These are phyloP conservation scores for Ricinus communis DNA, from an alignment of 345 rosid species.

Conservation along the genomic window DNA sequence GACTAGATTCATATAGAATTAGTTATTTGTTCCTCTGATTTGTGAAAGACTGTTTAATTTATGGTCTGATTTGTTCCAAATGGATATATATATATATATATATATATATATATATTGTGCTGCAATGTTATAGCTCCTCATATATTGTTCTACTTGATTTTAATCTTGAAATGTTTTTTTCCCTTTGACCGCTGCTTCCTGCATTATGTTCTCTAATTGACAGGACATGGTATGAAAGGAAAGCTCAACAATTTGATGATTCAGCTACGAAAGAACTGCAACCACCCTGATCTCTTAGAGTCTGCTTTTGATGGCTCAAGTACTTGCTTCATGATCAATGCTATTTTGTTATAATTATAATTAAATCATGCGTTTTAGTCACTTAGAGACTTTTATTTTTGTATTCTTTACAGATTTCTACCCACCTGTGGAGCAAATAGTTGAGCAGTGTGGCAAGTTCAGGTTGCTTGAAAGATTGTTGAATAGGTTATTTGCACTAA, in stretches of 20 bases:
- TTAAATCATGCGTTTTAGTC: neutral
- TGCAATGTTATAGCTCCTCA: neutral
- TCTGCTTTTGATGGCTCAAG: conserved; percentile 72
- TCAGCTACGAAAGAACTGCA: conserved; percentile 96
- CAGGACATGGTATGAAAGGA: conserved; percentile 59
- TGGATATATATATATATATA: neutral
- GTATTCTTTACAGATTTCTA: conserved; percentile 48
- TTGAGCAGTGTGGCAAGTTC: conserved; percentile 91
- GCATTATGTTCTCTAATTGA: neutral
- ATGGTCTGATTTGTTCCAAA: neutral
- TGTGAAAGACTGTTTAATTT: neutral
- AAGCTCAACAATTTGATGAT: conserved; percentile 72
- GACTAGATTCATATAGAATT: too few species aligned
- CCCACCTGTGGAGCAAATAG: conserved; percentile 80
- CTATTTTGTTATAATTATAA: neutral
- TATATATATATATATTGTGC: too few species aligned
- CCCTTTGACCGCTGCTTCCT: neutral
- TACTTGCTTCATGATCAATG: conserved; percentile 27
- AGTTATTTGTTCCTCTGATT: neutral
- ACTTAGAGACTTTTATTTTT: conserved; percentile 6
- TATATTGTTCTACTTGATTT: neutral
- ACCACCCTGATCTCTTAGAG: conserved; percentile 90
- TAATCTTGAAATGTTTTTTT: neutral
- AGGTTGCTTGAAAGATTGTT: conserved; percentile 72
- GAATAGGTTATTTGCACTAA: conserved; percentile 54